These are phyloP conservation scores for Colletotrichum tropicicola DNA, from an alignment of 2,329 filamentous ascomycete species.

Conservation along the genomic window DNA sequence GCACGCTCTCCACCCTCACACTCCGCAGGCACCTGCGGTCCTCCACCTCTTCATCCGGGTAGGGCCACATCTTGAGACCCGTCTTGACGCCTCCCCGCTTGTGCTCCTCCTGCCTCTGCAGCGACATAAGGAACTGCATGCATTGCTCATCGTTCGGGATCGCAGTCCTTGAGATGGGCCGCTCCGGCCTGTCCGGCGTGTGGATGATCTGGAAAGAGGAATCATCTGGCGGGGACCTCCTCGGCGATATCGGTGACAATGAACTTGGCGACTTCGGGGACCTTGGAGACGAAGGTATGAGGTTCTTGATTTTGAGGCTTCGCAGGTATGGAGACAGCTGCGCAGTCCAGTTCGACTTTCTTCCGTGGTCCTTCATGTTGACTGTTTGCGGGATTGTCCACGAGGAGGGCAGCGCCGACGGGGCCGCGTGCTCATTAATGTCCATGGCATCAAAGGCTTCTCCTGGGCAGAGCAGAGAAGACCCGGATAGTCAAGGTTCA, in stretches of 20 bases:
- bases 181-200: slow-evolving; percentile 28
- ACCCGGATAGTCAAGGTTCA: slow-evolving; percentile 9
- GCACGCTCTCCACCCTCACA: slow-evolving; percentile 21
- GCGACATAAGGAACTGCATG: slow-evolving; percentile 30
- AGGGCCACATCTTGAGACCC: slow-evolving; percentile 19
- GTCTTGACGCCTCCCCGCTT: slow-evolving; percentile 11
- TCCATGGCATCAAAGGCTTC: slow-evolving; percentile 20
- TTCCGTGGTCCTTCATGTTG: slow-evolving; percentile 28
- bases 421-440: slow-evolving; percentile 22
- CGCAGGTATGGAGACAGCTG: slow-evolving; percentile 24
- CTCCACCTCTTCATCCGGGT: slow-evolving; percentile 16
- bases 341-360: slow-evolving; percentile 23
- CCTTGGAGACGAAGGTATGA: slow-evolving; percentile 8
- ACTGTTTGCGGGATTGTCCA: slow-evolving; percentile 26
- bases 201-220: slow-evolving; percentile 24
- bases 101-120: slow-evolving; percentile 26
- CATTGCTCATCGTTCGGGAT: slow-evolving; percentile 31
- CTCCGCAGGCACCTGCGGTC: slow-evolving; percentile 11
- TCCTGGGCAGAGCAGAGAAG: neutral
- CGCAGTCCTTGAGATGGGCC: slow-evolving; percentile 24
- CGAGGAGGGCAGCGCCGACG: slow-evolving; percentile 17
- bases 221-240: neutral
- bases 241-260: neutral
- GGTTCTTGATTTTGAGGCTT: slow-evolving; percentile 19
- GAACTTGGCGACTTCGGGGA: slow-evolving; percentile 9